Base-by-base conservation (phyloP, 805 yeast species). In the Teunomyces barrocoloradensis region DNA sequence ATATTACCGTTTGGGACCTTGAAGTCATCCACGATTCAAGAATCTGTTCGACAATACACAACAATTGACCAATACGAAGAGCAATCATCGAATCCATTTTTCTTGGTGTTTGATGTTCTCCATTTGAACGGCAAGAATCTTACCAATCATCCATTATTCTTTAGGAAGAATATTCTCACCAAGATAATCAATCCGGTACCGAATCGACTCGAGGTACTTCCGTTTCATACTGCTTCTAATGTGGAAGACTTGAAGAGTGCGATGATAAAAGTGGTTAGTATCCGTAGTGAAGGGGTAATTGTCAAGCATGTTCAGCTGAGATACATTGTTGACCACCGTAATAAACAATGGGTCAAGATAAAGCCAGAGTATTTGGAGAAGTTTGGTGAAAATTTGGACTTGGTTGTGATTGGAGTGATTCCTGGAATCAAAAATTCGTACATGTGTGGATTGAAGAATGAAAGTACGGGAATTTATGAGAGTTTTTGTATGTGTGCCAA, bases 281-380 rank as follows among this genome's bases (percentile, higher is more conserved):
- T 70, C 33, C 77, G 85, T 43, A 78, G 89, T 17, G 99, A 92
- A 63, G 99, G 99, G 0, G 68, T 92, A 6, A 80, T 92, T 46
- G 65, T 92, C 34, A 92, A 92, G 60, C 77, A 82, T 52, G 78
- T 82, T 0, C 63, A 68, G 10, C 74, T 86, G 2, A 66, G 61
- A 12, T 92, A 92, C 61, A 60, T 66, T 2, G 74, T 87, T 12
- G 88, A 81, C n/a, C 77, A 75, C 29, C 68, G 89, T 43, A 74
- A 75, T 37, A 78, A 77, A 13, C 66, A 75, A n/a, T 92, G 97
- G 96, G 71, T 89, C 12, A 92, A 92, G 59, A 79, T 92, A 2
- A 92, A 92, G 62, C 98, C 98, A 0, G 97, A 91, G 55, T 91
- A 90, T 59, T 69, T 90, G 45, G 85, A 82, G 46, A 89, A 85